Conservation (phyloP, 345 rosid species). For the Clausena lansium region DNA sequence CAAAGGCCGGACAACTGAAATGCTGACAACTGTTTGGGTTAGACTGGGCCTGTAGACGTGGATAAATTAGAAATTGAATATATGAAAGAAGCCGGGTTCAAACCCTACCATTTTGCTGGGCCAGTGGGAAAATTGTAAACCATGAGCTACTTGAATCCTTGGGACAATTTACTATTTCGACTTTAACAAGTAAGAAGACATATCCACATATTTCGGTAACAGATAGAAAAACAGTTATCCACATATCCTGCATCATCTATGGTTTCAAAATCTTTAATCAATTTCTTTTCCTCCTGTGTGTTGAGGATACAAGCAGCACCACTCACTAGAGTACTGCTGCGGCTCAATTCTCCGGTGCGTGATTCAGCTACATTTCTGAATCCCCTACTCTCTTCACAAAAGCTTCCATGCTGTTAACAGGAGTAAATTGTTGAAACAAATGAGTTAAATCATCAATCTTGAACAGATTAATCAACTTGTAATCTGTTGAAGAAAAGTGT, state of each 20-base stretch:
- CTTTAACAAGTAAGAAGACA: conserved; percentile 16
- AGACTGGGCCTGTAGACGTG: neutral
- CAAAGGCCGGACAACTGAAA: too few relatives aligned
- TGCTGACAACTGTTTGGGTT: neutral
- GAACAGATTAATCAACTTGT: neutral
- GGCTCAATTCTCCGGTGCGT: conserved; percentile 3
- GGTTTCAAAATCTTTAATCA: conserved; percentile 3
- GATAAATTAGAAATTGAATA: conserved; percentile 10
- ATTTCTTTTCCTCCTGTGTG: conserved; percentile 10
- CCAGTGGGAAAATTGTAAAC: conserved; percentile 6
- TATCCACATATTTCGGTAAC: conserved; percentile 33
- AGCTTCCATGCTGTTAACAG: conserved; percentile 46
- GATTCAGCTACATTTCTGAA: neutral
- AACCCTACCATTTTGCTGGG: conserved; percentile 15
- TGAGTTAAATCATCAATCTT: conserved; percentile 13
- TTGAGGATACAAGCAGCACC: conserved; percentile 5
- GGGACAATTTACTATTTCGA: conserved; percentile 17
- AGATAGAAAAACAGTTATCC: conserved; percentile 24
- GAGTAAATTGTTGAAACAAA: neutral
- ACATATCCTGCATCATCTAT: conserved; percentile 32
- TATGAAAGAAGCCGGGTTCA: conserved; percentile 10
- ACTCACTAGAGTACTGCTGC: conserved; percentile 4
- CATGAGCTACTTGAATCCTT: conserved; percentile 15
- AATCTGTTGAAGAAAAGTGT: neutral
- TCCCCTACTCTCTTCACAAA: conserved; percentile 27